Percentiles rank a stretch among this genome's conserved stretches.
These are phyloP conservation scores for Funneliformis geosporum DNA, from an alignment of 192 early-diverging fungal genomes.

Conservation along the genomic window DNA sequence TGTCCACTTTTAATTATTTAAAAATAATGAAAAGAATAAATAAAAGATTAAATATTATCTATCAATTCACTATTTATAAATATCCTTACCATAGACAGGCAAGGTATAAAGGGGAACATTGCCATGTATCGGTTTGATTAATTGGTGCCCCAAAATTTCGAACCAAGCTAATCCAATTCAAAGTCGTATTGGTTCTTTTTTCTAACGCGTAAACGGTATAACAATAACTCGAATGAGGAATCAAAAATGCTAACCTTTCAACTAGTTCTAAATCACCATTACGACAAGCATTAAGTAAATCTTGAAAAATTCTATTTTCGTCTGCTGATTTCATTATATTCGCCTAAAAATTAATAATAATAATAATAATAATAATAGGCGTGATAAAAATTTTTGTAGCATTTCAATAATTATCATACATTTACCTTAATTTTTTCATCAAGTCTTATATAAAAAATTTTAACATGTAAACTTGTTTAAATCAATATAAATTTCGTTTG, in stretches of 20 bases:
- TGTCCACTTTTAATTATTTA: slow-evolving; percentile 17
- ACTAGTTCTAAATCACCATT: slow-evolving; percentile 7
- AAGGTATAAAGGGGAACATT: slow-evolving; percentile 50
- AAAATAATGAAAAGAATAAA: neutral
- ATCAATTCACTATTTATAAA: no score
- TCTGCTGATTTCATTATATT: neutral
- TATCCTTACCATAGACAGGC: slow-evolving; percentile 36
- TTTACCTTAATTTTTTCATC: no score
- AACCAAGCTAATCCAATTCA: slow-evolving; percentile 21
- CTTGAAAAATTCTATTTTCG: neutral
- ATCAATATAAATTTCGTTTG: no score
- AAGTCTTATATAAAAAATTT: no score
- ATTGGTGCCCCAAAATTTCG: slow-evolving; percentile 42
- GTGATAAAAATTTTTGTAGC: no score
- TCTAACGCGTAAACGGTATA: no score
- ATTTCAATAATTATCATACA: no score
- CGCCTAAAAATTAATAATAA: no score
- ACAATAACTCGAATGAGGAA: neutral
- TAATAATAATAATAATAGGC: no score
- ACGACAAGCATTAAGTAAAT: slow-evolving; percentile 8
- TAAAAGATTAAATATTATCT: neutral
- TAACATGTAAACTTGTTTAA: no score
- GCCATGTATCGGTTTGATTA: slow-evolving; percentile 52
- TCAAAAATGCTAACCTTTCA: neutral
- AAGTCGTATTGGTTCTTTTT: neutral